Base-by-base conservation (phyloP, 768 basidiomycete species). In the Lentinula edodes region DNA sequence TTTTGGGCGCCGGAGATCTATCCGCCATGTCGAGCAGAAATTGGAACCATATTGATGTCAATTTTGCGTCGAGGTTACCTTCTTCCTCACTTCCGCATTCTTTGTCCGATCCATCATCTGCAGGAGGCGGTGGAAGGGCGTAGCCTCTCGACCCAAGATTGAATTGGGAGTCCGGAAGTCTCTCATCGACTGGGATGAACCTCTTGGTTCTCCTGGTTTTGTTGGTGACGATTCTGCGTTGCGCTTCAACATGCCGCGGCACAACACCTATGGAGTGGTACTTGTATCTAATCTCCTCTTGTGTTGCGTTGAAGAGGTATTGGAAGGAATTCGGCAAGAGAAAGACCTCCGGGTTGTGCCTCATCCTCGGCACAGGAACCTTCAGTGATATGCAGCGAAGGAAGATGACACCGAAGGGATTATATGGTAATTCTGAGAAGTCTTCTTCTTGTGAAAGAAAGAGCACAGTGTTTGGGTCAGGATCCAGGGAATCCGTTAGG, bases 401-500 rank as follows among this genome's bases (percentile, higher is more conserved):
- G 5, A 58, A 58, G 6, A 58, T 46, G 7, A 23, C 32, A 8
- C 57, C 59, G 36, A 52, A 52, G 7, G 59, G 48, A 15, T 34
- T 48, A 34, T 45, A 58, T 13, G 57, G 57, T 20, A 58, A 12
- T 38, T 23, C 57, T 34, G 10, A 1, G 2, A 20, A 23, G 1
- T 15, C 15, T 13, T 15, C 58, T 60, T 34, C 38, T 23, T 41
- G 34, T 18, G 15, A 39, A 52, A 15, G 28, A 41, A 60, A 60
- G 12, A 60, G 42, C 6, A 60, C 42, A 6, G 59, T 60, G 13
- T 58, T 34, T 15, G 28, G 23, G 28, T 51, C 46, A n/a, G 45
- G 46, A 34, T 46, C 18, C 10, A n/a, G 43, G 8, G 42, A 50
- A 20, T 70, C 68, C 66, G 71, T 67, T 61, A 52, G 36, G 6